Base-by-base conservation (phyloP, 2,329 filamentous ascomycete species). In the Diplocarpon mali region DNA sequence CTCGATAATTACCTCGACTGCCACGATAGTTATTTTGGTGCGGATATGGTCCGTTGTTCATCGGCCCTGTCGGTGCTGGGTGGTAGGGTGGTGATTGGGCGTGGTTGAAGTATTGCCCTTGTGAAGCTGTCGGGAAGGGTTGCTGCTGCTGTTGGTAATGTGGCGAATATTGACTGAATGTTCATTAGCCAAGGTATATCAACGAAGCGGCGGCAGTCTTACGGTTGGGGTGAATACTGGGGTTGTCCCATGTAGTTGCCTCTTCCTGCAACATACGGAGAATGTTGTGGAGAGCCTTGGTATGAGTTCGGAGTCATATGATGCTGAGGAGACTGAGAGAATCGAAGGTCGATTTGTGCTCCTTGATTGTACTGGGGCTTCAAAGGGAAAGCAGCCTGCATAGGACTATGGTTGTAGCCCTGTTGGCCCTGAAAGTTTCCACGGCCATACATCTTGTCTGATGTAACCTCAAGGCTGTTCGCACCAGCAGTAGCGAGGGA, bases 201-300 rank as follows among this genome's bases (percentile, higher is more conserved):
- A n/a, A 15, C 16, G 35, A n/a, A 7, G 9, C 6, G 10, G 27
- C 0, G 65, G 67, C 36, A n/a, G 32, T 63, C 68, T 64, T 66
- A 76, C 75, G 69, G 68, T 52, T 69, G 67, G 40, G 67, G 63
- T 12, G 65, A 67, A 46, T 62, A 65, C 47, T 66, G 67, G 50
- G 65, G 71, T 38, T 53, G 58, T 31, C 53, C 53, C 48, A 63
- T 64, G 70, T 76, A 76, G 41, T 68, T 69, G 27, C 72, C 72
- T 60, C 76, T 68, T 39, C 68, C 68, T 50, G 66, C 65, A 31
- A 68, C 68, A 57, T 81, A 76, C 12, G 79, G 76, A 32, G 79
- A 80, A 35, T 75, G 72, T 48, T 72, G 72, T n/a, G 80, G 76
- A 14, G 79, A 81, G 37, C 71, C 72, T 53, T 77, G 75, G 53